Percentiles rank a stretch among this genome's conserved stretches.
phyloP scores from a whole-genome alignment of 768 basidiomycete genomes.

The Pisolithus orientalis region DNA sequence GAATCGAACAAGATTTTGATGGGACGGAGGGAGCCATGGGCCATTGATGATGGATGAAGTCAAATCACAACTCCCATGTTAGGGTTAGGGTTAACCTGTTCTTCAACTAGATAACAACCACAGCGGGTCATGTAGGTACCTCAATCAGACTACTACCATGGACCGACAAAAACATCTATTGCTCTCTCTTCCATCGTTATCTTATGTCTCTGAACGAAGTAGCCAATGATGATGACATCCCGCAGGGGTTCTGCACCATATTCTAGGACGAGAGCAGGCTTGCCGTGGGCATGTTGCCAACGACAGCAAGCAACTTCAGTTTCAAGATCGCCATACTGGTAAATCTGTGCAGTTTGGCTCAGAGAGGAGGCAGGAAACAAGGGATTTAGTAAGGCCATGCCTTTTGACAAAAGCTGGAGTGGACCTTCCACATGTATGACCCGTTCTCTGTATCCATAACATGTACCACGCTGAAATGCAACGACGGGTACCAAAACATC shows the following conservation, averaged over 20 bases:
- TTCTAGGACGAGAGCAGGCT: constrained; percentile 19
- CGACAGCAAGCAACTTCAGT: constrained; percentile 18
- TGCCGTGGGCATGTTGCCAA: constrained; percentile 4
- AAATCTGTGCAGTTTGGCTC: constrained; percentile 11
- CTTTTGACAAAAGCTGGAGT: constrained; percentile 18
- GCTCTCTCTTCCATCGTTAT: constrained; percentile 17
- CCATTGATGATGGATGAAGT: background rate
- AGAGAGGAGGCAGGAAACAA: background rate
- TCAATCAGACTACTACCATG: background rate
- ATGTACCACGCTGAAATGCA: constrained; percentile 10
- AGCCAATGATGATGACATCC: constrained; percentile 25
- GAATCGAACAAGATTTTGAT: constrained; percentile 46
- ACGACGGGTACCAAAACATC: background rate
- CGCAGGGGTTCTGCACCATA: constrained; percentile 19
- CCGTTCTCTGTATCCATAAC: constrained; percentile 18
- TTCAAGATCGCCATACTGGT: constrained; percentile 18
- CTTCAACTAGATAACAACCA: background rate
- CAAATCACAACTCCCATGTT: background rate
- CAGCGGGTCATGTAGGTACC: background rate
- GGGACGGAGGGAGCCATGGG: background rate
- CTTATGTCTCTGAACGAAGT: constrained; percentile 23
- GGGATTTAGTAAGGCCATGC: constrained; percentile 2
- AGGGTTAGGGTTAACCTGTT: background rate
- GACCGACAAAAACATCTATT: constrained; percentile 18
- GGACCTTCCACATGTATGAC: constrained; percentile 20